Evolutionary conservation across 78 protist genomes (phyloP), one percentile per base, ranked within the genome.

Genomic region (Fonticula alba): DNA sequence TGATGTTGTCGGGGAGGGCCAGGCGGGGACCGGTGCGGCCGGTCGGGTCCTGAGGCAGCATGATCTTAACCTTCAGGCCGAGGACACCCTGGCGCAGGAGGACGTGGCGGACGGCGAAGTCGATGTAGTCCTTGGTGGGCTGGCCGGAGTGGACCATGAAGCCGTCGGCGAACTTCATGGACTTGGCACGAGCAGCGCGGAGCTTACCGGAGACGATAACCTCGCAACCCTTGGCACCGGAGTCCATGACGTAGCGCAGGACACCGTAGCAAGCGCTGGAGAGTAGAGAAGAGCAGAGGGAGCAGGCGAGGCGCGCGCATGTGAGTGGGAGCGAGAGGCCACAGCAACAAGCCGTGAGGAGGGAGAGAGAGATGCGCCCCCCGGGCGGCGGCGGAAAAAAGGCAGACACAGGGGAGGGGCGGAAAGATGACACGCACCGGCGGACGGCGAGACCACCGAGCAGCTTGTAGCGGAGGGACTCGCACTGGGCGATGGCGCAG

Each of bases 401-500:
- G 26, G 1, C 32, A 3, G 13, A 50, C 49, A 14, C 31, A 35
- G 41, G 29, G 35, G 27, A 37, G 54, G 11, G 29, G 4, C 5
- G 35, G 13, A 35, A 4, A 4, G n/a, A 7, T 14, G 64, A 17
- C 35, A 52, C 57, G 2, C 36, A 52, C 33, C 79, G 75, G 59
- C 97, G 74, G 49, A 90, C 95, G 79, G 97, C 87, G 43, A 89
- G 84, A 53, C 97, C 98, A 31, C 84, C 96, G 53, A 87, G 64
- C 29, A 97, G 87, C 82, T 94, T 92, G 85, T 54, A 80, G 37
- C 86, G 75, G 68, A 97, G 85, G 36, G 96, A 88, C 82, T 97
- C 99, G 68, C 95, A 91, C 82, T 95, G 98, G 54, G 98, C 97
- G 24, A 87, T 72, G 50, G 99, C 99, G 55, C 89, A 95, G 49